A percentile compares a stretch with the other conserved stretches of the same genome.
These are phyloP conservation scores for Lolium multiflorum DNA, from an alignment of 176 grass and related monocot genomes.

Conservation along the genomic window DNA sequence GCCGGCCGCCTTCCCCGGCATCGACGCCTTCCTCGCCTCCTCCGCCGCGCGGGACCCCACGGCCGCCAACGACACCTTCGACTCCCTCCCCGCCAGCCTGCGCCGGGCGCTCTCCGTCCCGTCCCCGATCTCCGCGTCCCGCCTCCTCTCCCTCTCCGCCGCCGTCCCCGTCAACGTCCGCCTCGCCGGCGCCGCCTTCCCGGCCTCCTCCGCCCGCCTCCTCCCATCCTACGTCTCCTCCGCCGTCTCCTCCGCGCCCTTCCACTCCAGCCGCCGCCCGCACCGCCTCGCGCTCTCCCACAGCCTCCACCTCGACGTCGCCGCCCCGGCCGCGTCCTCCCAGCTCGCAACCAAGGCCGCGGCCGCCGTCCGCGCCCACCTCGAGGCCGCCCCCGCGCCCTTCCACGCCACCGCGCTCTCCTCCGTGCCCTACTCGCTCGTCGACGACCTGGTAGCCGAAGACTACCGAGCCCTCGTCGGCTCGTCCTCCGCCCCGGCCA, in stretches of 20 bases:
- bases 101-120: slow-evolving; percentile 43
- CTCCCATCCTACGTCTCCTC: slow-evolving; percentile 51
- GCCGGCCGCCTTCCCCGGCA: slow-evolving; percentile 39
- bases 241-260: slow-evolving; percentile 57
- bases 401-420: slow-evolving; percentile 66
- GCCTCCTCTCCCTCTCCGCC: slow-evolving; percentile 60
- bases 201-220: slow-evolving; percentile 38
- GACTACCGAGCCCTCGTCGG: slow-evolving; percentile 60
- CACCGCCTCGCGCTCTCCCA: slow-evolving; percentile 66
- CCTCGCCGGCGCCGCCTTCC: slow-evolving; percentile 65
- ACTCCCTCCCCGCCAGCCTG: slow-evolving; percentile 46
- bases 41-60: slow-evolving; percentile 48
- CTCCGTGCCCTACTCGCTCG: slow-evolving; percentile 73
- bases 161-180: slow-evolving; percentile 62
- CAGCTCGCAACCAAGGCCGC: slow-evolving; percentile 21
- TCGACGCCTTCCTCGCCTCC: slow-evolving; percentile 65
- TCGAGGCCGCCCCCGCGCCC: slow-evolving; percentile 54
- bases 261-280: slow-evolving; percentile 53
- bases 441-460: slow-evolving; percentile 65
- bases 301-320: slow-evolving; percentile 46
- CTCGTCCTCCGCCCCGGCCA: slow-evolving; percentile 51
- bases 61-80: slow-evolving; percentile 65
- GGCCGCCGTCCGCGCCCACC: slow-evolving; percentile 54
- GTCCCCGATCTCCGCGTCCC: slow-evolving; percentile 29
- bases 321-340: slow-evolving; percentile 39